A percentile compares a stretch with the other conserved stretches of the same genome.
phyloP scores from a whole-genome alignment of 208 protist species.

The Porcisia deanei region DNA sequence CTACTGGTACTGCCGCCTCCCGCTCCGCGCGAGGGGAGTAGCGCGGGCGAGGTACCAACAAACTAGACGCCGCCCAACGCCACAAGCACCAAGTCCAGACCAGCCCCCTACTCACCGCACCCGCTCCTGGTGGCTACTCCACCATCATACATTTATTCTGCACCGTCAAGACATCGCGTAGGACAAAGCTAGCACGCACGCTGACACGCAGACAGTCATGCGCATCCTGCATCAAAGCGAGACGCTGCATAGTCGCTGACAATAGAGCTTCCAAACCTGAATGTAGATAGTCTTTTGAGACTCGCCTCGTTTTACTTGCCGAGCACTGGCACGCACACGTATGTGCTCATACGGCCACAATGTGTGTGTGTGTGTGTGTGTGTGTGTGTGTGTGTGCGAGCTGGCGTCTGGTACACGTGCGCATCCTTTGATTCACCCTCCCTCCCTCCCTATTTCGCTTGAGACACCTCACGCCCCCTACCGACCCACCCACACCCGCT shows the following conservation, averaged over 20 bases:
- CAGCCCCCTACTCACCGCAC: slow-evolving; percentile 1
- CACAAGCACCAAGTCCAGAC: slow-evolving; percentile 5
- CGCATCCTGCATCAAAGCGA: neutral
- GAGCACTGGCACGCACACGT: neutral
- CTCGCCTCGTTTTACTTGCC: neutral
- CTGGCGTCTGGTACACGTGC: neutral
- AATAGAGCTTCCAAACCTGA: neutral
- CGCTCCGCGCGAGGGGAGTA: neutral
- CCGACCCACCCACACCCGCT: too few species aligned
- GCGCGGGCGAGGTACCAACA: neutral
- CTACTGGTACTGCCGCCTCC: slow-evolving; percentile 1
- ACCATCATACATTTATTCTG: neutral
- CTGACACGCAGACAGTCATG: neutral
- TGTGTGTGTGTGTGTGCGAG: slow-evolving; percentile 3
- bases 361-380: slow-evolving; percentile 6
- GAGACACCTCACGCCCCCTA: too few species aligned
- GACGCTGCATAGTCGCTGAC: neutral
- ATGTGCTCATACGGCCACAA: neutral
- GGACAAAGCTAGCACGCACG: neutral
- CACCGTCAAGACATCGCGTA: neutral
- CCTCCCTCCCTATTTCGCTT: neutral
- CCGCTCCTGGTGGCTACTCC: neutral
- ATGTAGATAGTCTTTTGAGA: neutral
- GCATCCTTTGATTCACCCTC: neutral
- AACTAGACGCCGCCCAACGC: slow-evolving; percentile 18